Base-by-base conservation (phyloP, 768 basidiomycete species). In the Hygrophoropsis aurantiaca region DNA sequence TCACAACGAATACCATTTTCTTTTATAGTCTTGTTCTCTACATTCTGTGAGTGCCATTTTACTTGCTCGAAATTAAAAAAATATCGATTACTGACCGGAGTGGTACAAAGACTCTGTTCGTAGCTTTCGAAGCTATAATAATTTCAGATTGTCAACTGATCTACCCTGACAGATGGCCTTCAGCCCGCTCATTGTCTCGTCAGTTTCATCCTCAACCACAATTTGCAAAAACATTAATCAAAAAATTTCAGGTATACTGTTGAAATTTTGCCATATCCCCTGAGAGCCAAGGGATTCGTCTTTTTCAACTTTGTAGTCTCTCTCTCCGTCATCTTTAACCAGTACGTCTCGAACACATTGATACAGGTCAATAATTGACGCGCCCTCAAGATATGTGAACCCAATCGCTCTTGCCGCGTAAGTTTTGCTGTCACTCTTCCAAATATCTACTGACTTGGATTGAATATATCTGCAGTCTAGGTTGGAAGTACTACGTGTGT, bases 171-270 rank as follows among this genome's bases (percentile, higher is more conserved):
- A 80, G 79, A 66, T 89, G 40, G 86, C 85, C 16, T 88, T 87
- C 74, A 81, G 84, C 9, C 87, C 89, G 9, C 81, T 90, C 47
- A 84, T 88, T 59, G 82, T 88, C 42, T 78, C 82, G 0, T 52
- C 13, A 49, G 45, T 47, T 16, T 13, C 6, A 8, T 16, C n/a
- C n/a, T 38, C n/a, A 16, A 38, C 16, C 9, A 6, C 7, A 7
- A 21, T n/a, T 16, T 6, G 9, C 24, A 4, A 23, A 39, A 30
- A 24, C 16, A 2, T 23, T 11, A 18, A 21, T 24, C 33, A 25
- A n/a, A 23, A 4, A 27, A 44, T 32, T 47, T 11, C 40, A 56
- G 55, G 19, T 73, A 74, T 64, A 74, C 73, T 16, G 68, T 78
- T 47, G 78, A 80, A 57, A 78, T 79, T 54, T 57, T 78, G 51